Evolutionary conservation across 176 grass and related monocot genomes (phyloP), one percentile per base, ranked within the genome.

Genomic region (Hsuehochloa calcarea): DNA sequence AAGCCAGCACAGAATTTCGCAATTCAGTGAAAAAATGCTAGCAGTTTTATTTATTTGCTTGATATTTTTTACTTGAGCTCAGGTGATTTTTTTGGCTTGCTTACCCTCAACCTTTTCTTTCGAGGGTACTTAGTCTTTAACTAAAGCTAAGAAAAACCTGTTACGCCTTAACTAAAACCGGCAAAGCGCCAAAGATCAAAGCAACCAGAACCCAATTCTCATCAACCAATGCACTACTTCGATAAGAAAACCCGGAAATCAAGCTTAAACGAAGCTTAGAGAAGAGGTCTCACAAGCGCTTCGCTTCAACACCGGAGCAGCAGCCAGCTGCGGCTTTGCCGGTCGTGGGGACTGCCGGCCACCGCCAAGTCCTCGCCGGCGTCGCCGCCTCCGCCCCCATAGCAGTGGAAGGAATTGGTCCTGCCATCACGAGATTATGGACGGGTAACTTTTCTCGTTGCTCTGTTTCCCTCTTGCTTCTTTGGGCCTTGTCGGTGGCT

Each of bases 361-460:
- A 25, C 87, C 81, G 84, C 46, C 74, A 89, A 64, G 37, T 27
- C 56, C 59, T 84, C 87, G 81, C 75, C 56, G 75, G 80, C 69
- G 87, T 65, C 12, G 80, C 17, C 29, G 80, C 19, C 72, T 73
- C 74, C 74, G 56, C 81, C n/a, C n/a, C n/a, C 74, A 77, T 73
- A 73, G 67, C 68, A 15, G 81, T 10, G 46, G 75, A 74, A 66
- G 75, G 81, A 67, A 47, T 80, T 66, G 87, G 81, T 66, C 17
- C 54, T 37, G 17, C 45, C 60, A 65, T 47, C 4, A 82, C 16
- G 6, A 31, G 73, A 72, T 45, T 23, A 17, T 13, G 74, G 62
- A 73, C 20, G 87, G 87, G 56, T 88, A 79, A 88, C 63, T 47
- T 87, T 87, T 40, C 8, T 13, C 19, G 65, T 17, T 55, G 47